Evolutionary conservation across 2,329 filamentous ascomycete species (phyloP).

Genomic region (Pyricularia grisea): DNA sequence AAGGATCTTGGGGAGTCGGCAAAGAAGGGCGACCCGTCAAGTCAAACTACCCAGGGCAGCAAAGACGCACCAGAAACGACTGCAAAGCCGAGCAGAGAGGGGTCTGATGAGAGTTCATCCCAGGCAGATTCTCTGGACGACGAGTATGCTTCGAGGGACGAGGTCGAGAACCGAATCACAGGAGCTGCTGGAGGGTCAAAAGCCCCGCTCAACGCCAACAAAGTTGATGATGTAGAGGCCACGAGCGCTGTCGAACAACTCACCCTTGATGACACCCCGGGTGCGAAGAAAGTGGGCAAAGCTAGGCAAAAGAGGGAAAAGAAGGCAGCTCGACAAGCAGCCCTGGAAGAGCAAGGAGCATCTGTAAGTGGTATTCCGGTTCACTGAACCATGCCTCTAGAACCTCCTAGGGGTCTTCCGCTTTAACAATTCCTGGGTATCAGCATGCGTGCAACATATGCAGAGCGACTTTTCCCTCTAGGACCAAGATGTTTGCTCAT

Average conservation of each 20-base stretch:
- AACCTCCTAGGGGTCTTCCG: neutral
- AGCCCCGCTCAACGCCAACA: constrained; percentile 72
- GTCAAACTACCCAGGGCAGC: neutral
- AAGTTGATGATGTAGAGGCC: neutral
- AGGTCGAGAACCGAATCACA: constrained; percentile 30
- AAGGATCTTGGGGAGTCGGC: neutral
- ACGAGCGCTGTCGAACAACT: constrained; percentile 72
- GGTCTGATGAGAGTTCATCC: constrained; percentile 4
- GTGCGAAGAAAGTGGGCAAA: constrained; percentile 39
- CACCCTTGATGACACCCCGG: constrained; percentile 56
- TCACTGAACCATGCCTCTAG: neutral
- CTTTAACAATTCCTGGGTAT: neutral
- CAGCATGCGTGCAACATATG: constrained; percentile 5
- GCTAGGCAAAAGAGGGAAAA: constrained; percentile 14
- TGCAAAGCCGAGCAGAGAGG: constrained; percentile 3
- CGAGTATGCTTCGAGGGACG: constrained; percentile 37
- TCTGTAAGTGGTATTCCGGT: neutral
- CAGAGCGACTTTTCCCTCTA: constrained; percentile 1
- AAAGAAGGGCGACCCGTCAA: neutral
- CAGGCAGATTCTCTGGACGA: constrained; percentile 5
- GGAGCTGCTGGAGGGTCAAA: constrained; percentile 34
- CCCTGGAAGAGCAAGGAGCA: neutral
- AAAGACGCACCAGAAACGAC: neutral
- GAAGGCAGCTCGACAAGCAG: constrained; percentile 4
- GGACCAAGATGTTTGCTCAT: constrained; percentile 5